These are phyloP conservation scores for Baorangia bicolor DNA, from an alignment of 768 basidiomycete genomes.

Conservation along the genomic window DNA sequence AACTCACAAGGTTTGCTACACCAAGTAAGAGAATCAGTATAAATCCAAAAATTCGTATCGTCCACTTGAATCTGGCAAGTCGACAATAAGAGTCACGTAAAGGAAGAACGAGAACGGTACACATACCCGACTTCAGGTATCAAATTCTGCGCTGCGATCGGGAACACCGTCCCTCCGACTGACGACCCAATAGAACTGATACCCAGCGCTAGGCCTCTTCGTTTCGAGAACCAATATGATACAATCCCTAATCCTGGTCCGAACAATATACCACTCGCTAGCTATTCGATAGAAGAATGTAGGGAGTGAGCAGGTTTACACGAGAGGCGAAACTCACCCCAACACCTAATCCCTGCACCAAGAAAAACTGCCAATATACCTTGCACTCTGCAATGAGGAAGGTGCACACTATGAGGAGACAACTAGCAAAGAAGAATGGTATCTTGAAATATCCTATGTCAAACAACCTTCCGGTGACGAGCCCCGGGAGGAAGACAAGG, in stretches of 20 bases:
- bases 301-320: background rate
- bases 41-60: slow-evolving; percentile 68
- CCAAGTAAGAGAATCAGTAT: slow-evolving; percentile 53
- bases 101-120: background rate
- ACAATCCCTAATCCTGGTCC: slow-evolving; percentile 58
- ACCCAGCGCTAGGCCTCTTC: slow-evolving; percentile 57
- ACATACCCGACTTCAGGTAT: slow-evolving; percentile 55
- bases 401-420: slow-evolving; percentile 50
- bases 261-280: slow-evolving; percentile 57
- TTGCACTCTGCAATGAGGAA: slow-evolving; percentile 73
- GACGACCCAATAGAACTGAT: slow-evolving; percentile 64
- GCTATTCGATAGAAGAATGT: slow-evolving; percentile 6
- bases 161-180: slow-evolving; percentile 66
- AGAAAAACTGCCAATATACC: slow-evolving; percentile 73
- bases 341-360: slow-evolving; percentile 68
- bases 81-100: background rate
- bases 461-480: slow-evolving; percentile 67
- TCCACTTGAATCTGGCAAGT: slow-evolving; percentile 69
- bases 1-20: slow-evolving; percentile 50
- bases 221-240: slow-evolving; percentile 72
- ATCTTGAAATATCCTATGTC: slow-evolving; percentile 67
- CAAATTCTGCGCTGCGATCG: slow-evolving; percentile 57
- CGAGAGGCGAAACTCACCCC: slow-evolving; percentile 45
- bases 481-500: slow-evolving; percentile 58
- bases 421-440: slow-evolving; percentile 48